phyloP scores from a whole-genome alignment of 345 rosid genomes.

The Cardamine chenopodiifolia region DNA sequence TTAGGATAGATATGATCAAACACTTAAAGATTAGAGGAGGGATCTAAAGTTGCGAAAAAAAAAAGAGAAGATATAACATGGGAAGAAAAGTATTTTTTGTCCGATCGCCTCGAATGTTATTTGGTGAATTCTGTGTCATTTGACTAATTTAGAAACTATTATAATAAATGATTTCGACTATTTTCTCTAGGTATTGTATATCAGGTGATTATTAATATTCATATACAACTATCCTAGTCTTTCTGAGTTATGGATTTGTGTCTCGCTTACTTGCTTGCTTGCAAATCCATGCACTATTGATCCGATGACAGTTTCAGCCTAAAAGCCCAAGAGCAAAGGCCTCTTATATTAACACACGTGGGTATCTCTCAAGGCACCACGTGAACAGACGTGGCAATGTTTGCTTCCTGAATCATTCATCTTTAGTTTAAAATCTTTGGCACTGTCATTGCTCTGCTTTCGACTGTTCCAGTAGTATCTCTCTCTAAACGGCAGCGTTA shows the following conservation, averaged over 20 bases:
- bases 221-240: background rate
- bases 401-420: slow-evolving; percentile 26
- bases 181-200: background rate
- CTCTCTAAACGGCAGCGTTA: background rate
- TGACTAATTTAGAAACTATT: background rate
- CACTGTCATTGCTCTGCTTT: background rate
- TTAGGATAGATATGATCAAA: background rate
- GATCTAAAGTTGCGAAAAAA: background rate
- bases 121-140: background rate
- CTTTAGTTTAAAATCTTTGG: slow-evolving; percentile 13
- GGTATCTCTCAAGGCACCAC: background rate
- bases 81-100: background rate
- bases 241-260: background rate
- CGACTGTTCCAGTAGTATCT: background rate
- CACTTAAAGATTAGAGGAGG: background rate
- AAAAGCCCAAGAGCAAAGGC: background rate
- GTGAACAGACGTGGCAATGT: slow-evolving; percentile 33
- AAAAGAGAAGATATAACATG: background rate
- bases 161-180: background rate
- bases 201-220: background rate
- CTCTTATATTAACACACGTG: background rate
- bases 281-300: background rate
- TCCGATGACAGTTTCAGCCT: slow-evolving; percentile 4
- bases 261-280: no score
- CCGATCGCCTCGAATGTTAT: background rate